Conservation (phyloP, 257 asterid species). For the Perilla frutescens region DNA sequence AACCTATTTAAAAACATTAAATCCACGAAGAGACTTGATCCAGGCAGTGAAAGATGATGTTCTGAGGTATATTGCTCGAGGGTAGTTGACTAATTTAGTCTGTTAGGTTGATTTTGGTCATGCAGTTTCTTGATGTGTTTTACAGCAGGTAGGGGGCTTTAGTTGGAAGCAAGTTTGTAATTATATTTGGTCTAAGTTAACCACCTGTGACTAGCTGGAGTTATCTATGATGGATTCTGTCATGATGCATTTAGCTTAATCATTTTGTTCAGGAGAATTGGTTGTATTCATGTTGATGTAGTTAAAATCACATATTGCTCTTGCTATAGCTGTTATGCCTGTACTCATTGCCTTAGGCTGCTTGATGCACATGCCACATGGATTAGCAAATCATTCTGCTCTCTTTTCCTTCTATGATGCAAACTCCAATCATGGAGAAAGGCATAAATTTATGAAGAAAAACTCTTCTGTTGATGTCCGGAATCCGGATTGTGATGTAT, state of each 20-base stretch:
- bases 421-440: constrained; percentile 1
- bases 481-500: background rate
- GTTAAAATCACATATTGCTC: constrained; percentile 14
- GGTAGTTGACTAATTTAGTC: constrained; percentile 24
- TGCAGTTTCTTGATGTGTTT: background rate
- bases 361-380: constrained; percentile 19
- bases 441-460: background rate
- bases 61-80: constrained; percentile 9
- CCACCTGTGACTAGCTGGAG: constrained; percentile 20
- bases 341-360: constrained; percentile 24
- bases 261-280: constrained; percentile 23
- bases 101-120: background rate
- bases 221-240: constrained; percentile 17
- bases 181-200: constrained; percentile 6
- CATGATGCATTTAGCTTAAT: constrained; percentile 18
- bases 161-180: constrained; percentile 8
- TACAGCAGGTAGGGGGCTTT: constrained; percentile 19
- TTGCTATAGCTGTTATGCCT: constrained; percentile 18
- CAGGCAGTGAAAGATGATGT: background rate
- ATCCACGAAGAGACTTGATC: background rate
- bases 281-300: constrained; percentile 23
- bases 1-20: constrained; percentile 4
- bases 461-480: background rate
- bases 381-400: constrained; percentile 19
- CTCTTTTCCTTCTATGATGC: constrained; percentile 14